Evolutionary conservation across 768 basidiomycete species (phyloP).

Genomic region (Chalciporus piperatus): DNA sequence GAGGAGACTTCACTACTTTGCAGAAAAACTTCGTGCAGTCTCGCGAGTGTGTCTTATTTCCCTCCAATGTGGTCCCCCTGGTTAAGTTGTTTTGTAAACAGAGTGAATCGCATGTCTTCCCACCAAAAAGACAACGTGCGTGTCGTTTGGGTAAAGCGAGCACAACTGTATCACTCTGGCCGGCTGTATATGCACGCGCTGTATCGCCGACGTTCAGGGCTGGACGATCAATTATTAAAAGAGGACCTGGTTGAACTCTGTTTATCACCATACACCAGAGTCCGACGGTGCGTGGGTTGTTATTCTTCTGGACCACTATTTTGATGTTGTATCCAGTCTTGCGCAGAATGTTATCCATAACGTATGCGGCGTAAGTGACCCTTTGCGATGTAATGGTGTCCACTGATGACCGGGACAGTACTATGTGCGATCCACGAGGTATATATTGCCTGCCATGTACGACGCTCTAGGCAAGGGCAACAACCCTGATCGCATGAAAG

Average conservation of each 20-base stretch:
- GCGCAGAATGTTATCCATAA: slow-evolving; percentile 65
- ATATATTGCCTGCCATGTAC: slow-evolving; percentile 58
- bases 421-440: slow-evolving; percentile 69
- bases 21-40: slow-evolving; percentile 45
- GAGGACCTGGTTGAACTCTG: slow-evolving; percentile 70
- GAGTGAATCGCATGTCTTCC: slow-evolving; percentile 63
- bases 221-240: slow-evolving; percentile 67
- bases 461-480: slow-evolving; percentile 65
- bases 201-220: slow-evolving; percentile 66
- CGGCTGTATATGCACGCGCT: slow-evolving; percentile 76
- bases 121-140: slow-evolving; percentile 77
- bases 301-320: not conserved
- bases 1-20: slow-evolving; percentile 55
- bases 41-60: slow-evolving; percentile 22
- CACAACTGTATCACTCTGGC: slow-evolving; percentile 73
- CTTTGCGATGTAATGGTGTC: not conserved
- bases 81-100: slow-evolving; percentile 22
- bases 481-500: slow-evolving; percentile 94
- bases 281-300: slow-evolving; percentile 54
- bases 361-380: slow-evolving; percentile 55
- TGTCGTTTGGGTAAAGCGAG: slow-evolving; percentile 70
- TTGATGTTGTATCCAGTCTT: slow-evolving; percentile 43
- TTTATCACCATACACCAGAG: slow-evolving; percentile 75
- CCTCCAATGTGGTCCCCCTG: not conserved
- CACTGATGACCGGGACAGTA: slow-evolving; percentile 41